These are phyloP conservation scores for Apodospora peruviana DNA, from an alignment of 495 filamentous ascomycete species.

Conservation along the genomic window DNA sequence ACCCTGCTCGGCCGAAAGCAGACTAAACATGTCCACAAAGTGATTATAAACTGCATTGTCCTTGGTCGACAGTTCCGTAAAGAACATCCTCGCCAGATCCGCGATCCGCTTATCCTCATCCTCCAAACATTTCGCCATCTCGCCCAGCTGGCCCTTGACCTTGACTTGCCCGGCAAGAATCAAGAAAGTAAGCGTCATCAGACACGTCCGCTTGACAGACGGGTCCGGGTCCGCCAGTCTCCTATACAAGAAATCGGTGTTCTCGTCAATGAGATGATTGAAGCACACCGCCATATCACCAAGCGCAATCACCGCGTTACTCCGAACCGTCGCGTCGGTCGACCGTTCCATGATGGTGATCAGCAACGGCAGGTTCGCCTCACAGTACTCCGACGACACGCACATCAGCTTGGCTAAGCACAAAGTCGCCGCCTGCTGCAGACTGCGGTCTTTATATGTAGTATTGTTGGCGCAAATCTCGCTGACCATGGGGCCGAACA, in stretches of 20 bases:
- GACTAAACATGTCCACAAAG: slow-evolving; percentile 97
- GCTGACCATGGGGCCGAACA: slow-evolving; percentile 83
- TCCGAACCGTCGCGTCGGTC: slow-evolving; percentile 79
- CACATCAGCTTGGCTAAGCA: slow-evolving; percentile 99
- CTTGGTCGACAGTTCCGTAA: slow-evolving; percentile 92
- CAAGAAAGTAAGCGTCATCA: slow-evolving; percentile 97
- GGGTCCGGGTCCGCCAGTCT: slow-evolving; percentile 82
- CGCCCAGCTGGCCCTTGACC: slow-evolving; percentile 98
- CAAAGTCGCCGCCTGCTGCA: slow-evolving; percentile 91
- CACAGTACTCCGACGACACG: slow-evolving; percentile 90
- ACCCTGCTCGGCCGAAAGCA: slow-evolving; percentile 74
- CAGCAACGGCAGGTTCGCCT: slow-evolving; percentile 83
- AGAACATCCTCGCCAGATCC: slow-evolving; percentile 96
- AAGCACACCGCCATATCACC: slow-evolving; percentile 99
- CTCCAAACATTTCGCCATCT: slow-evolving; percentile 98
- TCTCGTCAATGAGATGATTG: slow-evolving; percentile 98
- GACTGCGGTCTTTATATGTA: slow-evolving; percentile 73
- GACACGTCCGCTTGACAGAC: slow-evolving; percentile 91
- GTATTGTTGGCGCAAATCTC: slow-evolving; percentile 96
- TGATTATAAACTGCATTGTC: slow-evolving; percentile 99
- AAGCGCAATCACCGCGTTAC: slow-evolving; percentile 92
- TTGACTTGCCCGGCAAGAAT: slow-evolving; percentile 98
- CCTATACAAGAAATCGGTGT: slow-evolving; percentile 95
- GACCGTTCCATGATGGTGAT: slow-evolving; percentile 98
- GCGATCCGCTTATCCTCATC: slow-evolving; percentile 89